Evolutionary conservation across 2,329 filamentous ascomycete genomes (phyloP).

Genomic region (Chalaropsis thielavioides): DNA sequence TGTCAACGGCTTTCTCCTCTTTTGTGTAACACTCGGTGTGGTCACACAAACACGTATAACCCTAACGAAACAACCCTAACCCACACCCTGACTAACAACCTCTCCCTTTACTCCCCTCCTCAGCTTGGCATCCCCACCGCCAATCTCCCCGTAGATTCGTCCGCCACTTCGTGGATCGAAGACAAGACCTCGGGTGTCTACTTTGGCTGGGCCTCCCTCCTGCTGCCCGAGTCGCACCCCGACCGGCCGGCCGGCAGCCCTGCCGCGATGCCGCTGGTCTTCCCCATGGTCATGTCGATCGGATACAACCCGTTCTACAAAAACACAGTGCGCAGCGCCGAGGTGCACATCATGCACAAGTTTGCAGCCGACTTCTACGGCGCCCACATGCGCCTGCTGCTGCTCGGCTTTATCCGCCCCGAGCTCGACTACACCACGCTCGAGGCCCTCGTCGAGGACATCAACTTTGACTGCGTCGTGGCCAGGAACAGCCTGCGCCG

Average conservation of each 20-base stretch:
- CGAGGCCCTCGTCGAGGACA: slow-evolving; percentile 77
- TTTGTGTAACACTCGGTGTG: not conserved
- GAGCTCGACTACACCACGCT: slow-evolving; percentile 78
- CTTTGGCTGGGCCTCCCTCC: slow-evolving; percentile 77
- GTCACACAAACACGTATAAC: not conserved
- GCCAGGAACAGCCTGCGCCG: slow-evolving; percentile 58
- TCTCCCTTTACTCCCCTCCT: not conserved
- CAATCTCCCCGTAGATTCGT: slow-evolving; percentile 64
- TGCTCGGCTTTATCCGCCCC: slow-evolving; percentile 76
- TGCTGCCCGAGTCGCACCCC: slow-evolving; percentile 37
- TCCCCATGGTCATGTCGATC: slow-evolving; percentile 84
- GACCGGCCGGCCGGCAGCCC: slow-evolving; percentile 24
- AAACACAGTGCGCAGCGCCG: slow-evolving; percentile 71
- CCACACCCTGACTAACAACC: not conserved
- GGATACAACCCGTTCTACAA: slow-evolving; percentile 98
- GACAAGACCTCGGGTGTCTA: slow-evolving; percentile 69
- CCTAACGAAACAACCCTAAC: not conserved
- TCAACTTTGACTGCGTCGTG: slow-evolving; percentile 75
- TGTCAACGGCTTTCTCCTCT: not conserved
- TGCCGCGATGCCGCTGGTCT: slow-evolving; percentile 32
- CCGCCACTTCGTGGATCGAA: slow-evolving; percentile 45
- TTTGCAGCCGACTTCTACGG: slow-evolving; percentile 79
- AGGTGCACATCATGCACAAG: slow-evolving; percentile 73
- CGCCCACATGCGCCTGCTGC: slow-evolving; percentile 59
- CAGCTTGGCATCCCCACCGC: slow-evolving; percentile 93